These are phyloP conservation scores for Striga hermonthica DNA, from an alignment of 305 asterid genomes.

Conservation along the genomic window DNA sequence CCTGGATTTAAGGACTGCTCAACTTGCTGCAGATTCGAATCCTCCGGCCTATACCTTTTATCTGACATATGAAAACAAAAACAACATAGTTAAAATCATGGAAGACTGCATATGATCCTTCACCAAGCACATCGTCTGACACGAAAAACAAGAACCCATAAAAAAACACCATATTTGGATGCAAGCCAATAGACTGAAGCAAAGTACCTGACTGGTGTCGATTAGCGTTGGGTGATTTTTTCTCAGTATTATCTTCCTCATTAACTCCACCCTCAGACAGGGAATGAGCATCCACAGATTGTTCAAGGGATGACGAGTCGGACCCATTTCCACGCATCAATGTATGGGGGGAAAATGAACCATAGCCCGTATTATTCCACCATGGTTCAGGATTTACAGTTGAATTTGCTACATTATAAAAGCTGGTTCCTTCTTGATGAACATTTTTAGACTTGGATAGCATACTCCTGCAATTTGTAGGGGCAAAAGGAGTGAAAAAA, in stretches of 20 bases:
- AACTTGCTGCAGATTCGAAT: slow-evolving; percentile 37
- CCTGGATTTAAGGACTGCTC: slow-evolving; percentile 41
- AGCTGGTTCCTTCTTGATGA: slow-evolving; percentile 36
- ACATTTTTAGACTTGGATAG: slow-evolving; percentile 46
- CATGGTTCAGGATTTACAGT: slow-evolving; percentile 41
- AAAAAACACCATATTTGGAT: not conserved
- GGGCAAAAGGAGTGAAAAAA: not conserved
- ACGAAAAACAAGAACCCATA: too few relatives aligned
- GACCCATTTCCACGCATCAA: slow-evolving; percentile 46
- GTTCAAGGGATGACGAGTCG: slow-evolving; percentile 49
- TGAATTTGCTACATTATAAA: slow-evolving; percentile 33
- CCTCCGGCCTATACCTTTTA: slow-evolving; percentile 34
- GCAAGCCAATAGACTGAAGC: not conserved
- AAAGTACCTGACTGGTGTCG: slow-evolving; percentile 41
- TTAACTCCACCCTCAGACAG: slow-evolving; percentile 42
- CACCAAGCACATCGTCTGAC: too few relatives aligned
- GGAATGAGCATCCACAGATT: slow-evolving; percentile 38
- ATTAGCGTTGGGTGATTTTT: slow-evolving; percentile 38
- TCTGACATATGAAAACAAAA: slow-evolving; percentile 36
- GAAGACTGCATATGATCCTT: too few relatives aligned
- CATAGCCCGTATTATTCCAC: slow-evolving; percentile 43
- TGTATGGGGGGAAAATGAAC: slow-evolving; percentile 38
- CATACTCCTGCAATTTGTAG: slow-evolving; percentile 38
- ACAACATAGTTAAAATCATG: slow-evolving; percentile 22
- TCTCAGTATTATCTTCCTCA: slow-evolving; percentile 44